These are phyloP conservation scores for Lentinula boryana DNA, from an alignment of 768 basidiomycete species.

Conservation along the genomic window DNA sequence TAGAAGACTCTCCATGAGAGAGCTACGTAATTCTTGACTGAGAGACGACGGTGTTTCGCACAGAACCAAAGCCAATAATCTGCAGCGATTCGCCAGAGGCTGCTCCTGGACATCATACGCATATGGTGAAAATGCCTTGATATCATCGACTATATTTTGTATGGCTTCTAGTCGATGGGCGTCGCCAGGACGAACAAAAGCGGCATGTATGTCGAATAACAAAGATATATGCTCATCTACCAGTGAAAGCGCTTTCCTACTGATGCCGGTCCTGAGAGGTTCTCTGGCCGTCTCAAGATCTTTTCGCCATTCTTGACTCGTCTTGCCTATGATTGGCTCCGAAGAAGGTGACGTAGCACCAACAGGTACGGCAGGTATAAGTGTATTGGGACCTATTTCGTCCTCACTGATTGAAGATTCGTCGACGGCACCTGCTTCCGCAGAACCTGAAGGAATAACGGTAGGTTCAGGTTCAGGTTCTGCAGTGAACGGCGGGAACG, in stretches of 20 bases:
- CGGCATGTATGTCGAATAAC: slow-evolving; percentile 81
- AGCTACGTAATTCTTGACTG: slow-evolving; percentile 43
- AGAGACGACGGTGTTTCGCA: slow-evolving; percentile 66
- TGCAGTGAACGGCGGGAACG: slow-evolving; percentile 60
- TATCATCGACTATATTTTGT: slow-evolving; percentile 68
- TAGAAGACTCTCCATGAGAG: slow-evolving; percentile 63
- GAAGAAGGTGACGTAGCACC: slow-evolving; percentile 4
- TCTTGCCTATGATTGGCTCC: slow-evolving; percentile 29
- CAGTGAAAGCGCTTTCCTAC: slow-evolving; percentile 65
- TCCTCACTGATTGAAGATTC: slow-evolving; percentile 20
- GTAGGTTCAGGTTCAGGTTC: slow-evolving; percentile 48
- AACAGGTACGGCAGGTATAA: slow-evolving; percentile 7
- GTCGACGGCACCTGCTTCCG: slow-evolving; percentile 11
- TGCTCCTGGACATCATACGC: slow-evolving; percentile 71
- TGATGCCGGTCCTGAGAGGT: slow-evolving; percentile 56
- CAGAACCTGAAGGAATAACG: slow-evolving; percentile 20
- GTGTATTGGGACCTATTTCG: not conserved
- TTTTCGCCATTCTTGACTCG: slow-evolving; percentile 56
- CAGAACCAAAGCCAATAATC: slow-evolving; percentile 78
- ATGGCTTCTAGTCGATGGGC: slow-evolving; percentile 62
- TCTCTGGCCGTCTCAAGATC: slow-evolving; percentile 65
- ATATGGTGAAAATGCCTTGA: slow-evolving; percentile 59
- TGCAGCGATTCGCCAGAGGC: slow-evolving; percentile 74
- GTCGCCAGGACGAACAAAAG: slow-evolving; percentile 64
- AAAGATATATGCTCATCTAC: slow-evolving; percentile 85